Base-by-base conservation (phyloP, 2,329 filamentous ascomycete species). In the Ascochyta viciae-villosae region DNA sequence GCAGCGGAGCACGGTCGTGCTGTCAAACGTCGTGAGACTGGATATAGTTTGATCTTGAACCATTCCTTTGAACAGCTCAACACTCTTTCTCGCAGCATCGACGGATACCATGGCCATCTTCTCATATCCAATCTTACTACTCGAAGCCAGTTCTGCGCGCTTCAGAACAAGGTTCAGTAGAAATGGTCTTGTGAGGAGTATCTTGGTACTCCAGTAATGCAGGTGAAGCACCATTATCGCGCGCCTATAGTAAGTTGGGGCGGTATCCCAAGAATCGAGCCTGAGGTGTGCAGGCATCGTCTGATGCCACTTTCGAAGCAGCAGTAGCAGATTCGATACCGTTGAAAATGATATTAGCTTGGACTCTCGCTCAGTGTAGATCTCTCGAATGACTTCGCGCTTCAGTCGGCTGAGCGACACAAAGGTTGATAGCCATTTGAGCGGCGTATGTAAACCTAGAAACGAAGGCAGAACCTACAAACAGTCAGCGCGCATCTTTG, bases 21-120 rank as follows among this genome's bases (percentile, higher is more conserved):
- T 74, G 44, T 76, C 74, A 37, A 73, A 74, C 4, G 72, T 71
- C 2, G 71, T 74, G 1, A 74, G 51, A 39, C 70, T 72, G 12
- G 71, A 72, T 5, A 75, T 60, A 1, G 60, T 67, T 5, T 19
- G 42, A 33, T 22, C 62, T 52, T 29, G 67, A 1, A 62, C 63
- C 73, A 76, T 74, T 9, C 66, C 61, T 16, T 69, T 62, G 24
- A 74, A 53, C 4, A 75, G 67, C 0, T 47, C 58, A 1, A 72
- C 50, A 31, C 67, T 71, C 19, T 67, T 70, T 24, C 70, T 63
- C 6, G 74, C 72, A 1, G 71, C 68, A 24, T 73, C 71, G 27
- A 75, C 71, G 37, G 69, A 70, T 13, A 66, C 67, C 41, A 68
- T 72, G 16, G 65, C 68, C 71, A 74, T 72, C 13, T 67, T 63